Base-by-base conservation (phyloP, 2,329 filamentous ascomycete species). In the Aspergillus flavus region DNA sequence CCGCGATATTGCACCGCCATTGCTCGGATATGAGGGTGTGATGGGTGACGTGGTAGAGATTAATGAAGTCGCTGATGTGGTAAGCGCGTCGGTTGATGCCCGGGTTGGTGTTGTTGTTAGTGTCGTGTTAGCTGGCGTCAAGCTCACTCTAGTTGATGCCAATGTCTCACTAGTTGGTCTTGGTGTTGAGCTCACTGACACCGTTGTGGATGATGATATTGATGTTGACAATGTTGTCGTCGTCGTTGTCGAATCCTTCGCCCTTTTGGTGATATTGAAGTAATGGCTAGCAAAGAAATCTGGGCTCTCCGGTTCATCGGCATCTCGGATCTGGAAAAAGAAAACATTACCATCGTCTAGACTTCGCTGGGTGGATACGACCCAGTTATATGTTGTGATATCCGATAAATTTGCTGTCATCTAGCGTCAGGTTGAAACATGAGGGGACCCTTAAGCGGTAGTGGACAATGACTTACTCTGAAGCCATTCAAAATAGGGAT, bases 401-500 rank as follows among this genome's bases (percentile, higher is more conserved):
- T 19, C 11, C 3, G 34, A 39, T 14, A 54, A 16, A 16, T 52
- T 34, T 21, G 48, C 48, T 52, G 48, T 30, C 1, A 28, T n/a
- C 11, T 6, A 11, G 12, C 11, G 52, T 55, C 32, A 55, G 30
- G 34, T 23, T 39, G 21, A n/a, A 28, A 26, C 6, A 34, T 21
- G n/a, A 2, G 19, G 10, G 10, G 14, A 4, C 4, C 34, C 6
- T 30, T 14, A 19, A 3, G 14, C 26, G 5, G 16, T 30, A 28
- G 48, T 9, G 16, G 6, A n/a, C 14, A 26, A 55, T 12, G 21
- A 55, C 59, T 3, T 61, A 57, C 53, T 57, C 39, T 61, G 59
- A 11, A 61, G 21, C 53, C 53, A 57, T 23, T 61, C 43, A 12
- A 41, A 52, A 30, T 57, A 5, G 2, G 53, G 23, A 16, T 61